phyloP scores from a whole-genome alignment of 2,329 filamentous ascomycete species.

The Exophiala lecanii-corni region DNA sequence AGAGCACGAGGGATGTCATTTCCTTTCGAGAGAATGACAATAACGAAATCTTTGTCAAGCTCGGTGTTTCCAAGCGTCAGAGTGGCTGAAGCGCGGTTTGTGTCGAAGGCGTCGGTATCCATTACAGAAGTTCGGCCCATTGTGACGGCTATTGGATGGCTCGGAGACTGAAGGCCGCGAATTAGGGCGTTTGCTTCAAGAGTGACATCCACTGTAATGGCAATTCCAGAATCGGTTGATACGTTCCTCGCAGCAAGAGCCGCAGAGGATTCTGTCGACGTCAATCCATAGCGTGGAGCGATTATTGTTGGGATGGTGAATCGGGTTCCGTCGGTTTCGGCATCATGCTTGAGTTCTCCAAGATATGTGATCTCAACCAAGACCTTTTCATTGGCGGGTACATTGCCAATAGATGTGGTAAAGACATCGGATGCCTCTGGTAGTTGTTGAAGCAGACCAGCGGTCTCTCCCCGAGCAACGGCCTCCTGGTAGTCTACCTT shows the following conservation, averaged over 20 bases:
- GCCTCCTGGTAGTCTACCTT: constrained; percentile 57
- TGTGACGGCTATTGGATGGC: constrained; percentile 61
- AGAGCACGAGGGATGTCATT: constrained; percentile 59
- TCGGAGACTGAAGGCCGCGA: constrained; percentile 60
- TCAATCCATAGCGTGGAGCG: constrained; percentile 59
- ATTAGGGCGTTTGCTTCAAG: constrained; percentile 56
- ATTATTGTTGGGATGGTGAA: constrained; percentile 66
- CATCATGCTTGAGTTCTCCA: constrained; percentile 68
- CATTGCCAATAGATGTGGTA: constrained; percentile 62
- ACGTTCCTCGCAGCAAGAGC: neutral
- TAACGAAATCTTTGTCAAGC: constrained; percentile 62
- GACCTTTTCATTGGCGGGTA: constrained; percentile 55
- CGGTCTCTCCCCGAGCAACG: constrained; percentile 54
- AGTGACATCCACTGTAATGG: constrained; percentile 56
- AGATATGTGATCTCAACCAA: constrained; percentile 62
- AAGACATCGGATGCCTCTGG: constrained; percentile 61
- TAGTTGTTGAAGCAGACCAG: constrained; percentile 62
- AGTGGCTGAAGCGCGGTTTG: constrained; percentile 59
- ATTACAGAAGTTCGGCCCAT: constrained; percentile 55
- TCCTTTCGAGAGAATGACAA: constrained; percentile 60
- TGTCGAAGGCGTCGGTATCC: constrained; percentile 42
- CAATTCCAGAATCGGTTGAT: constrained; percentile 39
- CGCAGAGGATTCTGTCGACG: constrained; percentile 5
- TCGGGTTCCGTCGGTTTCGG: constrained; percentile 61
- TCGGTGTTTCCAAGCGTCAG: constrained; percentile 50